Base-by-base conservation (phyloP, 2,329 filamentous ascomycete species). In the Neospermospora avenae region DNA sequence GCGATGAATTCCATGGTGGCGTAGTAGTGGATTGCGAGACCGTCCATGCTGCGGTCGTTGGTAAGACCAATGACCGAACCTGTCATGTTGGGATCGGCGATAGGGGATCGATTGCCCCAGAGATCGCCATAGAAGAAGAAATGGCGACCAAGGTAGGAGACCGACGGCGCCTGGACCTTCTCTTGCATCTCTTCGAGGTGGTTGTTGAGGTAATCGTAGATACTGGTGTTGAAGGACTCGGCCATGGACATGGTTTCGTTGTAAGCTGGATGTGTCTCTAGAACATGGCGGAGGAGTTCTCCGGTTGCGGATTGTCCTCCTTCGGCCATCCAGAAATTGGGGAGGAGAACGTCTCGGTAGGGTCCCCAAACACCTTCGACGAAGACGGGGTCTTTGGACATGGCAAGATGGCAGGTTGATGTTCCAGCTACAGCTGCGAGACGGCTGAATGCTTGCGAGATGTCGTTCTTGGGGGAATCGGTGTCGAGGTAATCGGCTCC, bases 61-160 rank as follows among this genome's bases (percentile, higher is more conserved):
- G 87, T 90, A 61, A 99, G 80, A 18, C 95, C 95, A 63, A 97
- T 87, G 65, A 96, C 84, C 6, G 90, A 86, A 25, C 95, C 95
- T 67, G 89, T 89, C 95, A 99, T 99, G 76, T 86, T 89, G 25
- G 93, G 82, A 72, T 99, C 93, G 3, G 95, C 93, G 60, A 99
- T 84, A 1, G 95, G 95, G 20, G 92, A 96, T 42, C 95, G 88
- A 78, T 99, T 99, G 63, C 95, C 95, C 83, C 96, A 98, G 3
- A 98, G 82, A 72, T 99, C 95, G 65, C 95, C 95, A 74, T 99
- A 99, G 80, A 99, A 96, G 84, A 99, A 99, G 78, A 96, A 89
- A 76, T 99, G 93, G 8, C 93, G 90, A 13, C 87, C 92, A 1
- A 99, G 81, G 75, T 93, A 96, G 18, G 91, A 88, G 64, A 98